These are phyloP conservation scores for Fusarium sterilihyphosum DNA, from an alignment of 2,329 filamentous ascomycete genomes.

Conservation along the genomic window DNA sequence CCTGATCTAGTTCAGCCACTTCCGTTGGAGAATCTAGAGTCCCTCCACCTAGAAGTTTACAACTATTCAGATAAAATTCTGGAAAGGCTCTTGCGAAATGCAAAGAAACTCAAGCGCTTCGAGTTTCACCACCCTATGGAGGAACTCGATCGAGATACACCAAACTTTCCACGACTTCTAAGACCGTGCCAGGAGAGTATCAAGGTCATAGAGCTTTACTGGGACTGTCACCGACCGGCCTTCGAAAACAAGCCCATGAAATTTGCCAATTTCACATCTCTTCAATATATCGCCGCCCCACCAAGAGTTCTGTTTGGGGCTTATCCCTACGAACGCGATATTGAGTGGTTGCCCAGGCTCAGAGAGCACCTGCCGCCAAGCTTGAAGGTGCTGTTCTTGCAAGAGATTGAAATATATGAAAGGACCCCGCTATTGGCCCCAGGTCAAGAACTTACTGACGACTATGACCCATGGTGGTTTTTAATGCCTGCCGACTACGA, in stretches of 20 bases:
- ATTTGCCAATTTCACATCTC: neutral
- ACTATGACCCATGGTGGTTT: neutral
- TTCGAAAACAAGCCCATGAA: neutral
- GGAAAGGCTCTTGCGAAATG: neutral
- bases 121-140: neutral
- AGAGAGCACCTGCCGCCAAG: neutral
- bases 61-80: neutral
- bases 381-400: neutral
- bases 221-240: neutral
- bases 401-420: neutral
- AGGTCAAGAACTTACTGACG: neutral
- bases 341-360: neutral
- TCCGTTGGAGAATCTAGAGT: neutral
- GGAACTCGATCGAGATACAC: fast-evolving
- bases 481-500: neutral
- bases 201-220: neutral
- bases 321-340: neutral
- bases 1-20: neutral
- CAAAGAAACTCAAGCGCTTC: neutral
- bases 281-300: neutral
- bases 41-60: neutral
- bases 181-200: neutral
- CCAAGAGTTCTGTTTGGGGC: neutral
- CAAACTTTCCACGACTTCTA: neutral
- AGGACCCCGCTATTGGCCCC: neutral